Evolutionary conservation across 768 basidiomycete genomes (phyloP), one percentile per base, ranked within the genome.

Genomic region (Leccinum barrowsii): DNA sequence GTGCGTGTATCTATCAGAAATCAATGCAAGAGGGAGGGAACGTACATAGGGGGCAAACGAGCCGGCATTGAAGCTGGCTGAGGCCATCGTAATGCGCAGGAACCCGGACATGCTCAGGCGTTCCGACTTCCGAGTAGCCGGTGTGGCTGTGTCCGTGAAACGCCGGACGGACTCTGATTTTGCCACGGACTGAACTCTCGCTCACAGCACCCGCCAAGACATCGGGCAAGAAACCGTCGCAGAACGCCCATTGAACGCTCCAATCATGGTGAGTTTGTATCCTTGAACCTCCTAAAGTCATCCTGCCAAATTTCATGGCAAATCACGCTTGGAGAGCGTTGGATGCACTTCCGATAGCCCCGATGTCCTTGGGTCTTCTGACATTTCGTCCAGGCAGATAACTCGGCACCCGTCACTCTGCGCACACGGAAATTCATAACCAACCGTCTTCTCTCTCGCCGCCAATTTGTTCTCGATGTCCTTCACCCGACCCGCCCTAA

Each of bases 391-490:
- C 60, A 92, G 90, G 83, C 89, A 78, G 90, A 90, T 74, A 80
- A 75, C 74, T 80, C 85, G 75, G 84, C 92, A 75, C 87, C 95
- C 59, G 83, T 99, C 67, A 99, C 97, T 65, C 83, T 99, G 74
- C 92, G 97, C 70, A 97, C 97, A 56, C 91, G 95, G 76, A 98
- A 99, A 83, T 98, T 98, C 82, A 91, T 98, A 77, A 97, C 95
- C 73, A 99, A 99, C 85, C 93, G 94, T 60, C 90, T 99, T 64
- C 81, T 99, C 52, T 86, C 91, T 67, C 91, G 97, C 68, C 91
- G 92, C 71, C 97, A 98, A 82, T 95, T 98, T 72, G 83, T 98
- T 67, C 83, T 98, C 65, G 94, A 95, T 67, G 84, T 96, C 66
- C 86, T 97, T 66, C 97, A 99, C 79, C 96, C 96, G n/a, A 88